Base-by-base conservation (phyloP, 2,329 filamentous ascomycete genomes). In the Cryphonectria nitschkei region DNA sequence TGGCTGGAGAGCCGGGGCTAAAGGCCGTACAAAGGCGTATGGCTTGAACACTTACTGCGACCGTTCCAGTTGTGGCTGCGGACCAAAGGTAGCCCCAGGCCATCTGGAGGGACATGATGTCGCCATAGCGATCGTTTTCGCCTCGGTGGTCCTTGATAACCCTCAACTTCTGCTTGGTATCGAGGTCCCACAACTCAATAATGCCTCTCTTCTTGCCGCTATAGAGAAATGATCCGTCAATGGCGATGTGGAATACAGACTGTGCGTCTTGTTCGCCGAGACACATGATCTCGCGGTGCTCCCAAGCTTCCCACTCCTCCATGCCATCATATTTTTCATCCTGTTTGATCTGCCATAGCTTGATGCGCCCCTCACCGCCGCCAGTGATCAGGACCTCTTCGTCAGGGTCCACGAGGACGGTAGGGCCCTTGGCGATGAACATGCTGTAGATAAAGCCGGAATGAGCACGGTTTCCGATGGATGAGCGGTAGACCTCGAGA, bases 381-480 rank as follows among this genome's bases (percentile, higher is more conserved):
- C 95, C 96, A 0, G 95, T 97, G 43, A 99, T 89, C 52, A 99
- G 80, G 0, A 97, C 90, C 75, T 98, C 95, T 37, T 92, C 89
- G 1, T 93, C 90, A 0, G 88, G 85, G 8, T 91, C 91, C 4
- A 93, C 86, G 8, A 93, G 86, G 1, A 89, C 84, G 0, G 87
- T 89, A 0, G 87, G 86, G 0, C 93, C 93, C 72, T 88, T 90
- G 0, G 93, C 90, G 71, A 99, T 86, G 6, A 97, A 86, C 95
- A 98, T 98, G 80, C 94, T 97, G 80, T 98, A 98, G 0, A 99
- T 90, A 79, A 98, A 98, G 61, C 97, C 96, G 80, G 91, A 95
- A 80, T 99, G 96, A 1, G 96, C 94, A 81, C 97, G 99, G 76
- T 96, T 92, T 70, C 87, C 88, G 70, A 97, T 93, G 69, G 95